Conservation (phyloP, 2,329 filamentous ascomycete species). For the Myriosclerotinia scirpicola region DNA sequence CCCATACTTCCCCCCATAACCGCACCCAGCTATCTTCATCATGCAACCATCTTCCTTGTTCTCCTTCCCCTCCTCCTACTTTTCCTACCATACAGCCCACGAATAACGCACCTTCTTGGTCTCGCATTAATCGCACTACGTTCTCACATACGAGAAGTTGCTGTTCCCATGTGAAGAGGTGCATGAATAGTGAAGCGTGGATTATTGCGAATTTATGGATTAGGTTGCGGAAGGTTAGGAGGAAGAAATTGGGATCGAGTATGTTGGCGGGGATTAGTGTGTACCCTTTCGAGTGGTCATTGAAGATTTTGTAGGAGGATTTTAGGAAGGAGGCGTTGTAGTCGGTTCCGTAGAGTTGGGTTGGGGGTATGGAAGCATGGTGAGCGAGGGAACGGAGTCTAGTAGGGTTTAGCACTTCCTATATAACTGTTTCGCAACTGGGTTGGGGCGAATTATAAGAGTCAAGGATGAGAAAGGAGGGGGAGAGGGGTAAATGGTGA, state of each 20-base stretch:
- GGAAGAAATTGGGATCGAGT: slow-evolving; percentile 22
- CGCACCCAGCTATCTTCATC: slow-evolving; percentile 21
- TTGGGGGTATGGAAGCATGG: slow-evolving; percentile 40
- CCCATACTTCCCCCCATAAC: slow-evolving; percentile 21
- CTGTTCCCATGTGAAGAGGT: slow-evolving; percentile 25
- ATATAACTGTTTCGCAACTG: background rate
- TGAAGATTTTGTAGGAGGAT: slow-evolving; percentile 44
- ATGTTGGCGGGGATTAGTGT: slow-evolving; percentile 21
- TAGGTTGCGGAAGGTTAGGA: slow-evolving; percentile 14
- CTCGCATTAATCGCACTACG: background rate
- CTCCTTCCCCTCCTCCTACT: slow-evolving; percentile 7
- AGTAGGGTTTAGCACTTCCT: background rate
- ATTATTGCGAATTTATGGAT: slow-evolving; percentile 22
- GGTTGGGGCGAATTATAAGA: background rate
- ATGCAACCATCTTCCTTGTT: slow-evolving; percentile 21
- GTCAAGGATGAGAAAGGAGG: background rate
- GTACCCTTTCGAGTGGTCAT: slow-evolving; percentile 35
- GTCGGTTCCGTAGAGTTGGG: slow-evolving; percentile 41
- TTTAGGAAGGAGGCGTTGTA: slow-evolving; percentile 40
- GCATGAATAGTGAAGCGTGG: slow-evolving; percentile 23
- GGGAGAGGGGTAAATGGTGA: background rate
- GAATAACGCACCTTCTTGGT: slow-evolving; percentile 11
- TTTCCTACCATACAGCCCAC: slow-evolving; percentile 21
- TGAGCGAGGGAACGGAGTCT: slow-evolving; percentile 41
- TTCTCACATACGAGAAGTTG: slow-evolving; percentile 21